Percentiles rank a stretch among this genome's conserved stretches.
Evolutionary conservation across 2,329 filamentous ascomycete genomes (phyloP).

Genomic region (Colletotrichum sp.): DNA sequence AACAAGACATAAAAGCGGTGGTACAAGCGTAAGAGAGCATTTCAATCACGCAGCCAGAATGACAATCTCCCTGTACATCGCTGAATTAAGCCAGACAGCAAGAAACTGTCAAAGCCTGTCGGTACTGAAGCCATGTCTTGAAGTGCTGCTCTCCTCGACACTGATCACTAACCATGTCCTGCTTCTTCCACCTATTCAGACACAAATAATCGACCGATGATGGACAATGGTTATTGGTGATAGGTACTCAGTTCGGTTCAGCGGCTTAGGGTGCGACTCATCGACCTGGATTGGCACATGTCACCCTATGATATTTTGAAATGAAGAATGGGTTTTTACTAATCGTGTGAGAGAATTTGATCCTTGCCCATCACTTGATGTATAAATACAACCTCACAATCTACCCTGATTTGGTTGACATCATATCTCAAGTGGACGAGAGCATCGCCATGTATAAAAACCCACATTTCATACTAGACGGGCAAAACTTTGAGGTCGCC

Average conservation of each 20-base stretch:
- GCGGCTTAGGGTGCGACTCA: neutral
- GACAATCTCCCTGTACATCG: fast-evolving
- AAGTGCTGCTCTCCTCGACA: neutral
- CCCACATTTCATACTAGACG: too few species aligned
- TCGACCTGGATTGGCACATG: neutral
- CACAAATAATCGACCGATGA: neutral
- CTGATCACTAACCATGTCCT: fast-evolving
- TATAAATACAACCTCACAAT: fast-evolving
- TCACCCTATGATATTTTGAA: neutral
- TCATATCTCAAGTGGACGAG: too few species aligned
- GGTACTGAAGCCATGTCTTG: neutral
- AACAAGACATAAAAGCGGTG: neutral
- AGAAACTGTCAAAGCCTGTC: fast-evolving
- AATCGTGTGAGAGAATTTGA: neutral
- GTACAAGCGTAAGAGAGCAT: neutral
- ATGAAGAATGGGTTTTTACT: neutral
- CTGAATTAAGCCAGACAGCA: neutral
- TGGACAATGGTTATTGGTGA: neutral
- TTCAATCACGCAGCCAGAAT: fast-evolving
- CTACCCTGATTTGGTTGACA: too few species aligned
- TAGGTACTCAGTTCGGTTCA: neutral
- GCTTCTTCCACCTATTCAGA: neutral
- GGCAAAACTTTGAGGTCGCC: too few species aligned
- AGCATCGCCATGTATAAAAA: too few species aligned
- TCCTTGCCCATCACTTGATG: neutral